Percentiles rank a stretch among this genome's conserved stretches.
Conservation (phyloP, 495 filamentous ascomycete species). For the Glutinoglossum americanum region DNA sequence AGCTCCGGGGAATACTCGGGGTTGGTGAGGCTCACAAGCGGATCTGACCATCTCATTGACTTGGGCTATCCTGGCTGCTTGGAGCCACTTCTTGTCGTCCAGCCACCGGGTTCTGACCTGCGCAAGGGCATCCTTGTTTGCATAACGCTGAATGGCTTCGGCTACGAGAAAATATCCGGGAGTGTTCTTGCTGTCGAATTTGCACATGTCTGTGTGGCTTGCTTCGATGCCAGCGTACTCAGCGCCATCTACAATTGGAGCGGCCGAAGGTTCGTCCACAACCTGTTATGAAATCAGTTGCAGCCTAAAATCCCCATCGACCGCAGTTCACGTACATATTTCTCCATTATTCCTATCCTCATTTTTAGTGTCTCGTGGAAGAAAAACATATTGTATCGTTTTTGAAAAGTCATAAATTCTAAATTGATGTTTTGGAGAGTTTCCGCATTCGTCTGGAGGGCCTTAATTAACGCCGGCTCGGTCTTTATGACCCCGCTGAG, state of each 20-base stretch:
- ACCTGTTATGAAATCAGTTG: slow-evolving; percentile 20
- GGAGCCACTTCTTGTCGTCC: slow-evolving; percentile 28
- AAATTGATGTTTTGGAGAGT: slow-evolving; percentile 62
- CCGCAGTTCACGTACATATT: slow-evolving; percentile 13
- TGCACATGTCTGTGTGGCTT: slow-evolving; percentile 75
- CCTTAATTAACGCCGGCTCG: slow-evolving; percentile 44
- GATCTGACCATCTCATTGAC: background rate
- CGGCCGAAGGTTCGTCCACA: slow-evolving; percentile 56
- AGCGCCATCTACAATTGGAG: slow-evolving; percentile 51
- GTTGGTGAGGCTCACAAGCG: background rate
- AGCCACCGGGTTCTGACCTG: slow-evolving; percentile 40
- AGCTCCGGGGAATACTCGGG: background rate
- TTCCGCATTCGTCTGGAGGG: slow-evolving; percentile 58
- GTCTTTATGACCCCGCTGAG: slow-evolving; percentile 50
- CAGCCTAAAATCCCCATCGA: background rate
- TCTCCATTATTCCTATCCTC: slow-evolving; percentile 36
- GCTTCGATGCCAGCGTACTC: slow-evolving; percentile 61
- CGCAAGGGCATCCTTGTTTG: slow-evolving; percentile 28
- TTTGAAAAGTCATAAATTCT: slow-evolving; percentile 51
- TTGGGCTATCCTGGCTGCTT: background rate
- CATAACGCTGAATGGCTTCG: slow-evolving; percentile 49
- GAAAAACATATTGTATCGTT: slow-evolving; percentile 48
- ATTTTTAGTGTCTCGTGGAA: slow-evolving; percentile 52
- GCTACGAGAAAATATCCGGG: slow-evolving; percentile 57
- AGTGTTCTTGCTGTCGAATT: slow-evolving; percentile 49